Conservation (phyloP, 306 rosid genomes). For the Cucumis melo region DNA sequence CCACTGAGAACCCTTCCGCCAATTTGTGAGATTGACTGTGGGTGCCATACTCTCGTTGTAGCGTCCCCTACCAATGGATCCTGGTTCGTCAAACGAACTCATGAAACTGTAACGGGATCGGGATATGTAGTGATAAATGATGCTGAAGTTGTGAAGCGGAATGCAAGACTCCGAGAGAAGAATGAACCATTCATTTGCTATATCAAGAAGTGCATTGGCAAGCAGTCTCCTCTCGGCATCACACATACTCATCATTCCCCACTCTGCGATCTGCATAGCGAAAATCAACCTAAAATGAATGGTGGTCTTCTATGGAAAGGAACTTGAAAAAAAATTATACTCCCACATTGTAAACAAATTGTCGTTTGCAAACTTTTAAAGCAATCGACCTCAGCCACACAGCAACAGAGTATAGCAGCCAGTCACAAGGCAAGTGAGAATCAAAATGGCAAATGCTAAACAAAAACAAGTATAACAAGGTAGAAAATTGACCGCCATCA, state of each 20-base stretch:
- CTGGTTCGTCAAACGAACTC: constrained; percentile 47
- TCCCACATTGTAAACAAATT: background rate
- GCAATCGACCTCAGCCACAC: background rate
- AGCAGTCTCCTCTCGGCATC: constrained; percentile 61
- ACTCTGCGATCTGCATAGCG: constrained; percentile 36
- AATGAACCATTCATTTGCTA: constrained; percentile 57
- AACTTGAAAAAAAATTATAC: background rate
- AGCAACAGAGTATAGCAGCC: background rate
- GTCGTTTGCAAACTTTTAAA: background rate
- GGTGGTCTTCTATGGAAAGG: background rate
- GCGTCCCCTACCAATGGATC: constrained; percentile 58
- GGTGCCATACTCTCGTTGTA: constrained; percentile 45
- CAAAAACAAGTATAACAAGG: background rate
- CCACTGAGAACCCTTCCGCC: constrained; percentile 72
- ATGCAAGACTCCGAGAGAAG: constrained; percentile 61
- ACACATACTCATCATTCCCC: constrained; percentile 77
- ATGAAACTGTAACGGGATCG: constrained; percentile 40
- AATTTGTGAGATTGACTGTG: constrained; percentile 34
- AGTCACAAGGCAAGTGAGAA: background rate
- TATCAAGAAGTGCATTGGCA: constrained; percentile 57
- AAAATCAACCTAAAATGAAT: background rate
- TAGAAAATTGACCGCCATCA: background rate
- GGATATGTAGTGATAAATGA: constrained; percentile 40
- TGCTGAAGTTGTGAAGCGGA: constrained; percentile 59
- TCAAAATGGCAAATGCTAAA: background rate